These are phyloP conservation scores for Tieghemostelium lacteum DNA, from an alignment of 78 protist species.

Conservation along the genomic window DNA sequence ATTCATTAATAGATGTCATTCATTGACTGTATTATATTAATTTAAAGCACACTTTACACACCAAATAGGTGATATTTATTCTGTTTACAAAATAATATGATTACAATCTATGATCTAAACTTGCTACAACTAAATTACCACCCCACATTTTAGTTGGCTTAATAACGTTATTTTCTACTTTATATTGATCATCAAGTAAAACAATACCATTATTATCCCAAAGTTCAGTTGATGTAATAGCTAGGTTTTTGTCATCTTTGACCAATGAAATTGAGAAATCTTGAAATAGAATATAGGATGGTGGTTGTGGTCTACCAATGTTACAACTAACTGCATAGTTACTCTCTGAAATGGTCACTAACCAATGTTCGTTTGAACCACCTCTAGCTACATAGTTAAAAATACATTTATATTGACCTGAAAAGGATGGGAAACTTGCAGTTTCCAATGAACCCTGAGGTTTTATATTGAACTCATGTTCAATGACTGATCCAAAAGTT, in stretches of 20 bases:
- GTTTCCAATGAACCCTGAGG: constrained; percentile 44
- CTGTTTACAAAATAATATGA: too few relatives aligned
- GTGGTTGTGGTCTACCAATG: constrained; percentile 47
- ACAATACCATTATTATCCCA: constrained; percentile 12
- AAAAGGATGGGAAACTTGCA: background rate
- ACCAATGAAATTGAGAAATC: constrained; percentile 13
- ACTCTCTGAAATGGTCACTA: background rate
- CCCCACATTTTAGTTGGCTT: background rate
- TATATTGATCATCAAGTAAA: constrained; percentile 22
- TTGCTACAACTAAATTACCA: background rate
- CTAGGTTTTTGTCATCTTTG: background rate
- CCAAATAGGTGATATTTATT: too few relatives aligned
- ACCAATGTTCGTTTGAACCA: constrained; percentile 54
- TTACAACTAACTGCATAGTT: background rate
- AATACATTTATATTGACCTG: constrained; percentile 19
- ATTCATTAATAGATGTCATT: too few relatives aligned
- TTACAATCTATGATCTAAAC: too few relatives aligned
- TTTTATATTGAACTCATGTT: constrained; percentile 10
- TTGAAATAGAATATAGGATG: constrained; percentile 27
- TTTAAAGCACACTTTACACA: too few relatives aligned
- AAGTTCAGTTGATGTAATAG: background rate
- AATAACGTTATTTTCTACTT: background rate
- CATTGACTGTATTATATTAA: too few relatives aligned
- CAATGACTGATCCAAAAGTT: background rate
- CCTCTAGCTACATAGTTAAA: constrained; percentile 24